A percentile compares a stretch with the other conserved stretches of the same genome.
Evolutionary conservation across 2,329 filamentous ascomycete genomes (phyloP).

Genomic region (Lomentospora prolificans): DNA sequence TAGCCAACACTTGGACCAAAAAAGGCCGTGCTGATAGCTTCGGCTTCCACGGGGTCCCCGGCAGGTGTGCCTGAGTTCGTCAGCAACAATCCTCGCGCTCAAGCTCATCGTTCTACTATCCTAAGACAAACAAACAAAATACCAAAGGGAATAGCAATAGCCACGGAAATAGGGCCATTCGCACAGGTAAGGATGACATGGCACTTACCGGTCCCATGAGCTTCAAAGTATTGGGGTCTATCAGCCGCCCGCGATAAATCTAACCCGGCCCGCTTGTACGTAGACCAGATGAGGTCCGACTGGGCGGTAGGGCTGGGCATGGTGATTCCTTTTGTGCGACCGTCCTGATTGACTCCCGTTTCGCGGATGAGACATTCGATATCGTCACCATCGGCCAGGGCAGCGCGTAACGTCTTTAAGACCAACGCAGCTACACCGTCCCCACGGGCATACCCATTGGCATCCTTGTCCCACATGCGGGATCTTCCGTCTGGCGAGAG

Average conservation of each 20-base stretch:
- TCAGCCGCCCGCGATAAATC: conserved; percentile 19
- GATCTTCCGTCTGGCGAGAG: conserved; percentile 23
- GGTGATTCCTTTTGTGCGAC: conserved; percentile 28
- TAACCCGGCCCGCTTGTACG: conserved; percentile 18
- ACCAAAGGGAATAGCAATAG: no score
- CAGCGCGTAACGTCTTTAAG: conserved; percentile 32
- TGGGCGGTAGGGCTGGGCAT: conserved; percentile 24
- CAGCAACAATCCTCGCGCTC: not conserved
- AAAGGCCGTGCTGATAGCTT: conserved; percentile 16
- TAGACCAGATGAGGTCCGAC: conserved; percentile 19
- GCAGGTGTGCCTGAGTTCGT: conserved; percentile 18
- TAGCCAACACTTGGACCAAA: not conserved
- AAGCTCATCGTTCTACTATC: not conserved
- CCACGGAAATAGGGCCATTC: no score
- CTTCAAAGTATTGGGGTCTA: not conserved
- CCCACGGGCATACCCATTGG: conserved; percentile 34
- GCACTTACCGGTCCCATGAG: not conserved
- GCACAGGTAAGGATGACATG: no score
- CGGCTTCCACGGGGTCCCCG: conserved; percentile 19
- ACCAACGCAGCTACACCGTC: conserved; percentile 28
- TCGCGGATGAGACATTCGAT: conserved; percentile 26
- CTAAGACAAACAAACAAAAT: no score
- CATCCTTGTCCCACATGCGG: conserved; percentile 21
- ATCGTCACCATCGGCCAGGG: conserved; percentile 30
- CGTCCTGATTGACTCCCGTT: conserved; percentile 26